A percentile compares a stretch with the other conserved stretches of the same genome.
These are phyloP conservation scores for Tulasnella sp. DNA, from an alignment of 768 basidiomycete species.

Conservation along the genomic window DNA sequence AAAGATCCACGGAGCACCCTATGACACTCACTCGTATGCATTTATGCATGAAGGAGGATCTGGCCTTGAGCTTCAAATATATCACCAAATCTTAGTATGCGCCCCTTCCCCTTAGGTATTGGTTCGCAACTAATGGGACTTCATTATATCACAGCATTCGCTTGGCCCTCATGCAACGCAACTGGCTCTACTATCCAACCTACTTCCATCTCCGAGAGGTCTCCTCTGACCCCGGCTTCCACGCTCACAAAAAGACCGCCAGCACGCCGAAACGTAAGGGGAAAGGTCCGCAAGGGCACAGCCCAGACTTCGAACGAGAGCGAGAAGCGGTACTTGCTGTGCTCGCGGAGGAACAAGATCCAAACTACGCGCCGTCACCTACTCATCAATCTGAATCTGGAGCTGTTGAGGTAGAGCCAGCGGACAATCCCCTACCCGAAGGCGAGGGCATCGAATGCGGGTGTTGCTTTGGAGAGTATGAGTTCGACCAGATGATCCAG, in stretches of 20 bases:
- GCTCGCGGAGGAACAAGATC: conserved; percentile 20
- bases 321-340: conserved; percentile 37
- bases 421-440: neutral
- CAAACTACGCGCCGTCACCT: conserved; percentile 26
- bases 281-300: conserved; percentile 2
- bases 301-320: conserved; percentile 35
- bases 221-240: neutral
- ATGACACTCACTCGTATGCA: conserved; percentile 14
- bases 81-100: conserved; percentile 39
- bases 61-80: conserved; percentile 45
- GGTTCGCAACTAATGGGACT: neutral
- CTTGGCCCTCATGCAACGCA: conserved; percentile 29
- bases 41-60: conserved; percentile 33
- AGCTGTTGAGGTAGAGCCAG: conserved; percentile 34
- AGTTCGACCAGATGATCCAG: conserved; percentile 75
- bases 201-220: conserved; percentile 41
- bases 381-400: conserved; percentile 31
- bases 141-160: conserved; percentile 29
- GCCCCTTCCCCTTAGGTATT: neutral
- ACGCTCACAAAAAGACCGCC: conserved; percentile 22
- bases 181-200: conserved; percentile 53
- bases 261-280: conserved; percentile 18
- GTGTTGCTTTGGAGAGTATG: conserved; percentile 67
- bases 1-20: conserved; percentile 2
- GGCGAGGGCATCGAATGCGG: conserved; percentile 69